Evolutionary conservation across 495 filamentous ascomycete species (phyloP).

Genomic region (Neurospora sp.): DNA sequence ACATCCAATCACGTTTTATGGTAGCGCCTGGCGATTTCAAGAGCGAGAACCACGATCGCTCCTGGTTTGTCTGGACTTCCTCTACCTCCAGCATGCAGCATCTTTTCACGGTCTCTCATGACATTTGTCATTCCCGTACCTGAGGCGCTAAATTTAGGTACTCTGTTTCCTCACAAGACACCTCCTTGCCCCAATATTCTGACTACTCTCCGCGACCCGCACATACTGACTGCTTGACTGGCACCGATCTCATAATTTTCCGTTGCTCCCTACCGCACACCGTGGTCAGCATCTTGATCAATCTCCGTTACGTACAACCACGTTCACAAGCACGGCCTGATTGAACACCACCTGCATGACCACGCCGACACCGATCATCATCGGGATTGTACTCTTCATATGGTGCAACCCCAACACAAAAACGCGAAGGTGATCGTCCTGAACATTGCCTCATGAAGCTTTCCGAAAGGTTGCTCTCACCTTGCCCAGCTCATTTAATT

Average conservation of each 20-base stretch:
- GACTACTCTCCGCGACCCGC: not conserved
- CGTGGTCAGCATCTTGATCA: not conserved
- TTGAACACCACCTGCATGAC: not conserved
- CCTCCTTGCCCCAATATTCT: not conserved
- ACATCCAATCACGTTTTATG: not conserved
- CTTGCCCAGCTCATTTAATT: not conserved
- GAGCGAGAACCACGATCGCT: not conserved
- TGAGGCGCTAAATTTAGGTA: not conserved
- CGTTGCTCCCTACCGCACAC: not conserved
- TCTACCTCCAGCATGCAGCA: not conserved
- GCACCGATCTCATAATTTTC: not conserved
- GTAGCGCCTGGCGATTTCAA: not conserved
- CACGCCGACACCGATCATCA: not conserved
- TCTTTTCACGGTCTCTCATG: not conserved
- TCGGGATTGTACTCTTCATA: not conserved
- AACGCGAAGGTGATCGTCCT: not conserved
- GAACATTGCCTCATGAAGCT: not conserved
- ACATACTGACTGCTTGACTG: not conserved
- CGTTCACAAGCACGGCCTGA: not conserved
- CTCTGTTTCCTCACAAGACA: not conserved
- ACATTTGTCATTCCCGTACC: not conserved
- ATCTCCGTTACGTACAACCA: not conserved
- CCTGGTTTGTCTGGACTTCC: not conserved
- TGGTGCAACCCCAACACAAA: not conserved
- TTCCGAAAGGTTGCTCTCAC: not conserved